Base-by-base conservation (phyloP, 2,329 filamentous ascomycete species). In the Neopestalotiopsis rosae region DNA sequence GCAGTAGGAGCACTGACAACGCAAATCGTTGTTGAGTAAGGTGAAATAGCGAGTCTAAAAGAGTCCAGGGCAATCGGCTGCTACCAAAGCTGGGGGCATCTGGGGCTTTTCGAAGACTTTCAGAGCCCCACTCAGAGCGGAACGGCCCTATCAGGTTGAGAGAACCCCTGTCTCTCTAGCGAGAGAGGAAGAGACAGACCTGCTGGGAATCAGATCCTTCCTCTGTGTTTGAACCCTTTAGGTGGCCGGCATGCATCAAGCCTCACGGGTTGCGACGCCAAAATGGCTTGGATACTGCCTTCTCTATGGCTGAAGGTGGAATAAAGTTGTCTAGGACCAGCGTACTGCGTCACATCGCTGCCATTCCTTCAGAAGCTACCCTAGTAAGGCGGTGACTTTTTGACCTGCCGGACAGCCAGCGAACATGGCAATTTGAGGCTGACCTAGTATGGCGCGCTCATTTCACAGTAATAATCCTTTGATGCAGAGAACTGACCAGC, bases 381-480 rank as follows among this genome's bases (percentile, higher is more conserved):
- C 59, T 40, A 62, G 59, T 62, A 62, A 62, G 59, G 59, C 59
- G 59, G 59, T 62, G 59, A 52, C 17, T 62, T 30, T 17, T 34
- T 3, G 5, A 10, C 34, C 59, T 40, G 59, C 20, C 13, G 20
- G n/a, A 14, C 57, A 34, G 57, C n/a, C n/a, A 52, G 45, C 45
- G 14, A 5, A 59, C 57, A 14, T 14, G 57, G 17, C 57, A 34
- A 59, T 34, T 59, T 59, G 57, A 59, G 57, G 30, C 34, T 30
- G 59, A 13, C 30, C 32, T 30, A 20, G n/a, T 34, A 17, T 40
- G 13, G 30, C n/a, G 30, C n/a, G 17, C 34, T 62, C 59, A 62
- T 62, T 38, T 62, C 59, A 38, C 59, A 62, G 59, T 62, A 62
- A 38, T 62, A 62, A 40, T 62, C 59, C 17, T 62, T 20, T 62